Base-by-base conservation (phyloP, 2,329 filamentous ascomycete species). In the Hypomyces perniciosus region DNA sequence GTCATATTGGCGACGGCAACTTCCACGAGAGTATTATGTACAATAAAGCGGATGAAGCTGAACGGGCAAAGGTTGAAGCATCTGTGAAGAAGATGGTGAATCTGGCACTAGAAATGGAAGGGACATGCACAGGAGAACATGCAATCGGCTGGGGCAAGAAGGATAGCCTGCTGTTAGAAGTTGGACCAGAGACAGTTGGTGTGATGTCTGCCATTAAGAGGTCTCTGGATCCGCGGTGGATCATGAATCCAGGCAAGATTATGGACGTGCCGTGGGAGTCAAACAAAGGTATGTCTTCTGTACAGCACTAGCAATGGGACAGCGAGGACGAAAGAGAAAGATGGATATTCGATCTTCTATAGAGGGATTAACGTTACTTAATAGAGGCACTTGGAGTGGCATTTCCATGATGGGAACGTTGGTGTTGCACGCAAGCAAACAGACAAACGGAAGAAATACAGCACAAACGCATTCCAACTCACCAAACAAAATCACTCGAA, bases 11-110 rank as follows among this genome's bases (percentile, higher is more conserved):
- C 9, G 91, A 96, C 63, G 91, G 91, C 35, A 96, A 96, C 68
- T 96, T 96, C 72, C 91, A 96, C 66, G 85, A 91, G 65, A 88
- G 86, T 64, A 93, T 96, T 69, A 85, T 96, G 71, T 96, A 95
- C 66, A 82, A 93, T 68, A 79, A 80, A 28, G 77, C 75, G 27
- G 76, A 90, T 50, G 77, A 80, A 3, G 81, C 76, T 28, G 87
- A 96, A 68, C 79, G 79, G 50, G 84, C 78, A 39, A 87, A 86
- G 58, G 89, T 93, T 1, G 88, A 93, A 65, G 78, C 76, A 49
- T 90, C 88, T 56, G 89, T 96, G 43, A 84, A 91, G 64, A 85
- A 90, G 59, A 96, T 96, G 90, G 89, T 96, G 20, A 80, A 86
- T 58, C 81, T 89, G n/a, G 91, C 90, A 2, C 69, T 96, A 27